phyloP scores from a whole-genome alignment of 352 stramenopile genomes.

The Blastocystis sp. region DNA sequence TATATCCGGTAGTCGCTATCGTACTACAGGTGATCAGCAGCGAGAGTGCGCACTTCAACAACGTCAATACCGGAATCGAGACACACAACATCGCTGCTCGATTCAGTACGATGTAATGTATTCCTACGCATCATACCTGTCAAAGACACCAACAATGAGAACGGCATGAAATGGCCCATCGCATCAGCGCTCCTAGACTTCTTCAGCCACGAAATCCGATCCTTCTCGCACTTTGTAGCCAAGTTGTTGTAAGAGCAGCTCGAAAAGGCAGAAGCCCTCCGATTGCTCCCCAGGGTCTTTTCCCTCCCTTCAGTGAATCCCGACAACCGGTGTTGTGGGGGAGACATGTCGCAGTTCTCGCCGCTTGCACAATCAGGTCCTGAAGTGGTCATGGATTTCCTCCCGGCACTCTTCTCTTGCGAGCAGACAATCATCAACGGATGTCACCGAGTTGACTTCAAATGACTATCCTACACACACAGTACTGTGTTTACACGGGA shows the following conservation, averaged over 20 bases:
- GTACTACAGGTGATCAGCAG: not conserved
- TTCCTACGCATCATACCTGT: too few species aligned
- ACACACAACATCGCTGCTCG: too few species aligned
- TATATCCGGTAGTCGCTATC: conserved; percentile 51
- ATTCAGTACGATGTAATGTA: too few species aligned
- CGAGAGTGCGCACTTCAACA: not conserved
- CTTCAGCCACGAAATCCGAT: not conserved
- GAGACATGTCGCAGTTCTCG: not conserved
- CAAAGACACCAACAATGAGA: too few species aligned
- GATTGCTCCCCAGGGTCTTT: too few species aligned
- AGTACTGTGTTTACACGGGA: not conserved
- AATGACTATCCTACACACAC: not conserved
- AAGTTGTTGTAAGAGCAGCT: too few species aligned
- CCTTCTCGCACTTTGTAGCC: not conserved
- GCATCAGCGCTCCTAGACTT: too few species aligned
- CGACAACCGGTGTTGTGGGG: not conserved
- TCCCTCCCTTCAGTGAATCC: not conserved
- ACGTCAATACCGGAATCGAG: conserved; percentile 44
- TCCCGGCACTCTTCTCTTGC: not conserved
- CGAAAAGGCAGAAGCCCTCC: too few species aligned
- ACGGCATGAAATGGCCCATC: too few species aligned
- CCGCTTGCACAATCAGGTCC: not conserved
- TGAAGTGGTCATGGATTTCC: not conserved
- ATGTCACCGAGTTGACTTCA: not conserved
- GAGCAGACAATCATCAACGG: not conserved